Evolutionary conservation across 768 basidiomycete genomes (phyloP).

Genomic region (Lactifluus pinguis): DNA sequence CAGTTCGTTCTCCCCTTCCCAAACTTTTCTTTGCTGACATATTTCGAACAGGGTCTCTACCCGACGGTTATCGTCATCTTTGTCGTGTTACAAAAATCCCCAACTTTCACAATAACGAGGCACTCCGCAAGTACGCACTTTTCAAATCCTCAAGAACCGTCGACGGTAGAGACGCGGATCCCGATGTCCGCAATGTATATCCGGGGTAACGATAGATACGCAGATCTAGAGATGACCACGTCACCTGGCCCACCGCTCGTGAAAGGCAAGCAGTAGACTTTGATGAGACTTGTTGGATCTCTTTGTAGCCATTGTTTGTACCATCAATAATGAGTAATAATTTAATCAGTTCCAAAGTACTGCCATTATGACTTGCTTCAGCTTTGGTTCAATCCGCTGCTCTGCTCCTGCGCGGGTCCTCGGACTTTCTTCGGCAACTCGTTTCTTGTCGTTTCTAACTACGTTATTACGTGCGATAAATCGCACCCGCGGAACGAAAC

Average conservation of each 20-base stretch:
- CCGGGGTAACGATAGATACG: not conserved
- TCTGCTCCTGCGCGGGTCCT: too few species aligned
- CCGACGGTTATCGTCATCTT: slow-evolving; percentile 8
- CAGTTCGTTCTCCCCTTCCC: not conserved
- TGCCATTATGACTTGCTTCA: too few species aligned
- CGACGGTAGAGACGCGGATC: not conserved
- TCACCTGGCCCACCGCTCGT: not conserved
- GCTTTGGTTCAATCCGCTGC: too few species aligned
- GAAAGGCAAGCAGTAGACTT: not conserved
- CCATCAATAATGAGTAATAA: not conserved
- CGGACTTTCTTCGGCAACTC: too few species aligned
- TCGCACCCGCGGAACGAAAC: too few species aligned
- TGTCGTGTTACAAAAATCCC: slow-evolving; percentile 6
- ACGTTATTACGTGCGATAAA: too few species aligned
- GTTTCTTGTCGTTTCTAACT: too few species aligned
- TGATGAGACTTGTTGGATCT: not conserved
- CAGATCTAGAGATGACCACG: not conserved
- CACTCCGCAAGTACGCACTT: not conserved
- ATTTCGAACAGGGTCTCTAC: slow-evolving; percentile 3
- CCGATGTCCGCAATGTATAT: not conserved
- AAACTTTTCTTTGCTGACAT: not conserved
- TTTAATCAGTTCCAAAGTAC: too few species aligned
- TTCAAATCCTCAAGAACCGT: not conserved
- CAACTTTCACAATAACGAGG: not conserved
- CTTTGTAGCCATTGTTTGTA: not conserved